Conservation (phyloP, 73 alveolate species). For the Paramecium bursaria region DNA sequence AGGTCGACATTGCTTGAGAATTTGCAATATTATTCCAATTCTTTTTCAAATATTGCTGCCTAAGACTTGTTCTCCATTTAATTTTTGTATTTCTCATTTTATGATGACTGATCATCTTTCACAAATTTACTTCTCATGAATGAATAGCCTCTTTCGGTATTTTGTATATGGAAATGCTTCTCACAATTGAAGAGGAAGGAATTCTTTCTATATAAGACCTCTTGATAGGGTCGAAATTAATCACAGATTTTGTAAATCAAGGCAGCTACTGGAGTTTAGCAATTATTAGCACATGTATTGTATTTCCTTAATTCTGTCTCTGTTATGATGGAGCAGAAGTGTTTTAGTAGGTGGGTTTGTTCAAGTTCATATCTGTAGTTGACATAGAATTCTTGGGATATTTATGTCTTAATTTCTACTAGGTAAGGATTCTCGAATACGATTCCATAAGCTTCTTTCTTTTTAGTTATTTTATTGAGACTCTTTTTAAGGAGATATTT, state of each 20-base stretch:
- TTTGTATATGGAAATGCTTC: too few species aligned
- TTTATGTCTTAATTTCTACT: background rate
- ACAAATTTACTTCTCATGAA: too few species aligned
- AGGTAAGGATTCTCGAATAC: background rate
- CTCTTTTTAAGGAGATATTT: background rate
- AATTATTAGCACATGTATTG: constrained; percentile 34
- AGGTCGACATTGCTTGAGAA: background rate
- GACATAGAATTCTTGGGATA: constrained; percentile 11
- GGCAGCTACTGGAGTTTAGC: constrained; percentile 55
- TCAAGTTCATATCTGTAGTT: constrained; percentile 22
- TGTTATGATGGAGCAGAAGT: constrained; percentile 37
- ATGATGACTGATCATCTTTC: too few species aligned
- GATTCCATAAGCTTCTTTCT: background rate
- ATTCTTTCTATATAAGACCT: background rate
- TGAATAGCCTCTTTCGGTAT: too few species aligned
- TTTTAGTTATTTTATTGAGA: background rate
- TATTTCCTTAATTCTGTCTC: constrained; percentile 30
- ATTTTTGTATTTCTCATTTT: too few species aligned
- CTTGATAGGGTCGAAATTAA: constrained; percentile 10
- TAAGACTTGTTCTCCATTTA: too few species aligned
- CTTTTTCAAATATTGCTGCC: background rate
- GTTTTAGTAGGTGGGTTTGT: background rate
- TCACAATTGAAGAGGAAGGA: background rate
- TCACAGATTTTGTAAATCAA: constrained; percentile 27
- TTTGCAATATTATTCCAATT: background rate